Base-by-base conservation (phyloP, 345 rosid genomes). In the Populus alba region DNA sequence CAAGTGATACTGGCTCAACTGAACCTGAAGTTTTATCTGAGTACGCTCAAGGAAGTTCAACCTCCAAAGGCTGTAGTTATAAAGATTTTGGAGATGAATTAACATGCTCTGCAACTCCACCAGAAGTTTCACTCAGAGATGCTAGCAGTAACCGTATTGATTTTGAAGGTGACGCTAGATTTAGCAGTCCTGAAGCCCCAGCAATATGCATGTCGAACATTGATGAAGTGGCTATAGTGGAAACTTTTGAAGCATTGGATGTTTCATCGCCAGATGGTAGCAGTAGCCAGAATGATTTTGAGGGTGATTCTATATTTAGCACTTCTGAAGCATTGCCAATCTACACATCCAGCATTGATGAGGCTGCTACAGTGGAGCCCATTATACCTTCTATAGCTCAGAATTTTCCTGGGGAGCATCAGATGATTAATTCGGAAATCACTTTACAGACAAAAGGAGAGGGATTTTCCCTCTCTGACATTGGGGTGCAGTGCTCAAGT, bases 101-200 rank as follows among this genome's bases (percentile, higher is more conserved):
- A 47, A 62, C 57, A 66, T 74, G 82, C 18, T 63, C 13, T 74
- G 81, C 69, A 74, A 41, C 74, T 68, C 79, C 78, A 62, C 80
- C 70, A 35, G 81, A 79, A 74, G 76, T 70, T 78, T 78, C 85
- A 39, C 78, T 74, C 7, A 39, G 74, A 38, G 81, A 76, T 72
- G 49, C 59, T 67, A 75, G 75, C 29, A 69, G 38, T 45, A 35
- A 71, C 70, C 53, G 70, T 61, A 66, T 63, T 35, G 78, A 66
- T 74, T 61, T 79, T 73, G 72, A 71, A 63, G 84, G 63, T 67
- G 37, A 68, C 45, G 37, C 37, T 29, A 51, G 45, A 63, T 37
- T 41, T 55, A 41, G 31, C 37, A 51, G 27, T 71, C 71, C 75
- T 45, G 77, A 57, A 68, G 70, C 76, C 11, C 80, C 55, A 20